These are phyloP conservation scores for Geotrichum armillariae DNA, from an alignment of 1,139 yeast species.

Conservation along the genomic window DNA sequence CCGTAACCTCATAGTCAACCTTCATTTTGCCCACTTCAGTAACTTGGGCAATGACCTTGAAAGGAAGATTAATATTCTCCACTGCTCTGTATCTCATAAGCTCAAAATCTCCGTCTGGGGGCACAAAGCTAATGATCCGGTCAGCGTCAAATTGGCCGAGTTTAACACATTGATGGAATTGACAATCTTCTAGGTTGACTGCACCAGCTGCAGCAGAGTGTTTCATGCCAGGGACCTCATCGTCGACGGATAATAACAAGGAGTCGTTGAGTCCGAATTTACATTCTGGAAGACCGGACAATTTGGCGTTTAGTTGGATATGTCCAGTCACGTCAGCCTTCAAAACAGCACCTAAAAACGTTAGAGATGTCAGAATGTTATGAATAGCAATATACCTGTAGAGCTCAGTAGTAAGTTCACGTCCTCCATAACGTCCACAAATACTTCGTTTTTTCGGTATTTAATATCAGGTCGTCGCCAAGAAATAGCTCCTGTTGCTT, in stretches of 20 bases:
- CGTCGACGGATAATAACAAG: conserved; percentile 31
- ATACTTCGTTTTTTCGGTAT: conserved; percentile 80
- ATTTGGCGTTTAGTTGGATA: conserved; percentile 67
- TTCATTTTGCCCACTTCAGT: conserved; percentile 51
- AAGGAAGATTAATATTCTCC: conserved; percentile 68
- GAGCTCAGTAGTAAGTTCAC: conserved; percentile 62
- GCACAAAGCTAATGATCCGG: conserved; percentile 68
- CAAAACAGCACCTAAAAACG: conserved; percentile 45
- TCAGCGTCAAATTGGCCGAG: conserved; percentile 67
- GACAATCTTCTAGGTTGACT: conserved; percentile 71
- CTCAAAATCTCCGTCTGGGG: conserved; percentile 93
- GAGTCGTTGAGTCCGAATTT: conserved; percentile 61
- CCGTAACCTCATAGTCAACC: conserved; percentile 57
- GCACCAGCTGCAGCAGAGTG: conserved; percentile 47
- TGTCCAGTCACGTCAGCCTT: conserved; percentile 78
- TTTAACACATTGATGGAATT: conserved; percentile 86
- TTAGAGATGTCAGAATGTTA: conserved; percentile 42
- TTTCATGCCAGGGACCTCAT: conserved; percentile 30
- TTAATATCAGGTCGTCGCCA: conserved; percentile 78
- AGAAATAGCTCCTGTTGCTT: conserved; percentile 48
- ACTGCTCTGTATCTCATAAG: conserved; percentile 71
- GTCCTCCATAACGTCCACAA: conserved; percentile 72
- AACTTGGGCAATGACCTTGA: conserved; percentile 63
- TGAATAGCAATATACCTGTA: conserved; percentile 31
- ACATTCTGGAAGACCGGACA: conserved; percentile 78